Percentiles rank a stretch among this genome's conserved stretches.
Evolutionary conservation across 331 rosid species (phyloP).

Genomic region (Dryas integrifolia): DNA sequence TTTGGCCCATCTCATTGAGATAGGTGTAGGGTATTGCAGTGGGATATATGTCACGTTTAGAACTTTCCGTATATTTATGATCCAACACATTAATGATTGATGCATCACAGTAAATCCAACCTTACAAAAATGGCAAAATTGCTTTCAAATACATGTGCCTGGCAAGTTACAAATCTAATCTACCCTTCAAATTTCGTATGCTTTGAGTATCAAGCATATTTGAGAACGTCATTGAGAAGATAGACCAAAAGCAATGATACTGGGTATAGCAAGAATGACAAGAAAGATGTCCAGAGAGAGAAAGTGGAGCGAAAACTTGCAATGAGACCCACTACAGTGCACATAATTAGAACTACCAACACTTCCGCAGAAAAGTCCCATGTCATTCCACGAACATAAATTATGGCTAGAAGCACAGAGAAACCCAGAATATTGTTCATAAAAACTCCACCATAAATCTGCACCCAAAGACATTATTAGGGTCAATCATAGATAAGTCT

Average conservation of each 20-base stretch:
- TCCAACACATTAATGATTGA: too few relatives aligned
- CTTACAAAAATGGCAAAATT: not conserved
- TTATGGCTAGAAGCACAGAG: conserved; percentile 48
- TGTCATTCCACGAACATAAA: conserved; percentile 45
- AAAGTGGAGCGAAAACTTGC: conserved; percentile 39
- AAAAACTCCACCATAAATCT: conserved; percentile 72
- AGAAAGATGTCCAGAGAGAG: conserved; percentile 55
- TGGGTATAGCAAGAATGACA: conserved; percentile 50
- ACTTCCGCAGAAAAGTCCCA: conserved; percentile 71
- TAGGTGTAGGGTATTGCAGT: too few relatives aligned
- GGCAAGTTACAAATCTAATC: not conserved
- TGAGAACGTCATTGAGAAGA: conserved; percentile 35
- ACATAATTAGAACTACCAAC: conserved; percentile 51
- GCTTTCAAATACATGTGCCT: not conserved
- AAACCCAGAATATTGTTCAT: conserved; percentile 66
- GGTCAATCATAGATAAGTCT: too few relatives aligned
- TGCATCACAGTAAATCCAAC: too few relatives aligned
- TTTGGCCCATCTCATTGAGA: too few relatives aligned
- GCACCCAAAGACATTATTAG: conserved; percentile 23
- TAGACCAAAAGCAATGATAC: conserved; percentile 44
- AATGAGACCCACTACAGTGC: conserved; percentile 44
- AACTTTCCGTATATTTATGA: too few relatives aligned
- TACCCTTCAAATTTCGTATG: not conserved
- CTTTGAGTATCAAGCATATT: not conserved
- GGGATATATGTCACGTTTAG: too few relatives aligned